A percentile compares a stretch with the other conserved stretches of the same genome.
These are phyloP conservation scores for Aspergillus caelatus DNA, from an alignment of 2,329 filamentous ascomycete genomes.

Conservation along the genomic window DNA sequence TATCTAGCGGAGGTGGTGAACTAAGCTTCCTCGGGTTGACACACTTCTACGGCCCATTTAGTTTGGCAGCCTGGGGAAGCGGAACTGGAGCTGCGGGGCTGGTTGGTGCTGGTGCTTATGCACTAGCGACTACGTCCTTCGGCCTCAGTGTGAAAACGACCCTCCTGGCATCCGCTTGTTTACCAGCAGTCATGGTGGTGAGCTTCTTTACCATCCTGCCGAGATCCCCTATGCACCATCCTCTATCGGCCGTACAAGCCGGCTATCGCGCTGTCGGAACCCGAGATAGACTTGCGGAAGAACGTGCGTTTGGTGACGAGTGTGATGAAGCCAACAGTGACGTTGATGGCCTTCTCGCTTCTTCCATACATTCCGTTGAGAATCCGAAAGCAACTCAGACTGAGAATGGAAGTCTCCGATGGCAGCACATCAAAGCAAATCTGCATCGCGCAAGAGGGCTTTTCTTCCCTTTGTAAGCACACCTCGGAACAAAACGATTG, in stretches of 20 bases:
- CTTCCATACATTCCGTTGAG: constrained; percentile 19
- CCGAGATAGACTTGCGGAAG: constrained; percentile 42
- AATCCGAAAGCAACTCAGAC: constrained; percentile 23
- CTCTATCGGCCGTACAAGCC: constrained; percentile 43
- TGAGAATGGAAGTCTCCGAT: constrained; percentile 22
- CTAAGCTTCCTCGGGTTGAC: constrained; percentile 88
- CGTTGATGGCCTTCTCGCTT: constrained; percentile 33
- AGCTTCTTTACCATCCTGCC: constrained; percentile 87
- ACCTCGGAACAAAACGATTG: neutral
- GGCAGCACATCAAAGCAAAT: constrained; percentile 51
- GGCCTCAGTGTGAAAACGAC: constrained; percentile 74
- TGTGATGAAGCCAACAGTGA: constrained; percentile 26
- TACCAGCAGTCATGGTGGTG: constrained; percentile 78
- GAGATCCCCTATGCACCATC: constrained; percentile 61
- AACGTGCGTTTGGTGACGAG: constrained; percentile 32
- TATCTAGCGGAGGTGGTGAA: constrained; percentile 86
- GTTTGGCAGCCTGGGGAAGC: constrained; percentile 87
- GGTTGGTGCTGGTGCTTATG: constrained; percentile 84
- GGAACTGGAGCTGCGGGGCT: constrained; percentile 89
- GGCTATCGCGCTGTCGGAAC: constrained; percentile 60
- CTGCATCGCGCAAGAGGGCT: constrained; percentile 69
- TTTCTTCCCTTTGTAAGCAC: constrained; percentile 68
- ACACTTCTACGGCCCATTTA: constrained; percentile 87
- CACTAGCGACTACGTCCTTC: constrained; percentile 78
- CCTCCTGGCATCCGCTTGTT: constrained; percentile 73